phyloP scores from a whole-genome alignment of 495 filamentous ascomycete species.

The Podospora appendiculata region DNA sequence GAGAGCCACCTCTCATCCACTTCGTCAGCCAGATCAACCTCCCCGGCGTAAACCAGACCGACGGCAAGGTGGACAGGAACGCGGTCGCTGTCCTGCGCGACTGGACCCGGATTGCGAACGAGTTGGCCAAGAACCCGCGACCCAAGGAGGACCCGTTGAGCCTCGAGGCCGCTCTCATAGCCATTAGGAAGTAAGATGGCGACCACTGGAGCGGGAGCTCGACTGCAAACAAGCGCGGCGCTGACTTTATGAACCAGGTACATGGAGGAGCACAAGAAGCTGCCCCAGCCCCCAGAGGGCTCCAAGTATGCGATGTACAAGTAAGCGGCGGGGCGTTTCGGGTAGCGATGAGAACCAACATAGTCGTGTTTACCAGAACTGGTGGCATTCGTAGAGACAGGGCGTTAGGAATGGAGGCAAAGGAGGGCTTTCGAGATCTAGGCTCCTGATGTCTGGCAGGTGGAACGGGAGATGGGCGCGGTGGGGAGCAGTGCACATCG shows the following conservation, averaged over 20 bases:
- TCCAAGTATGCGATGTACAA: slow-evolving; percentile 52
- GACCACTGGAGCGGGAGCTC: too few relatives aligned
- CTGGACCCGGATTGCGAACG: slow-evolving; percentile 86
- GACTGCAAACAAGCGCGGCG: background rate
- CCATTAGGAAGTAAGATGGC: slow-evolving; percentile 19
- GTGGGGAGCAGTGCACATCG: too few relatives aligned
- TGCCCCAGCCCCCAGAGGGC: slow-evolving; percentile 88
- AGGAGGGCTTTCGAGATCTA: too few relatives aligned
- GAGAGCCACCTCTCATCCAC: slow-evolving; percentile 76
- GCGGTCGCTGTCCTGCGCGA: slow-evolving; percentile 75
- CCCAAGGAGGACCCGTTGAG: slow-evolving; percentile 29
- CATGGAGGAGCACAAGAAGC: slow-evolving; percentile 97
- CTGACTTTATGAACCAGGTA: slow-evolving; percentile 50
- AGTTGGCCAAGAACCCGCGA: slow-evolving; percentile 48
- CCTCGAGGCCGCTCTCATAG: slow-evolving; percentile 47
- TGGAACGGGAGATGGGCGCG: too few relatives aligned
- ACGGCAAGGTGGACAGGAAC: slow-evolving; percentile 77
- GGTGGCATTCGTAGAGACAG: too few relatives aligned
- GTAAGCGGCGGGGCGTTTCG: background rate
- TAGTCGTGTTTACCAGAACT: too few relatives aligned
- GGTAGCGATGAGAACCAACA: too few relatives aligned
- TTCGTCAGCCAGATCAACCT: slow-evolving; percentile 93
- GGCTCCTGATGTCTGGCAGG: too few relatives aligned
- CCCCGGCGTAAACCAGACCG: slow-evolving; percentile 74
- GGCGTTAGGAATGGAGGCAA: too few relatives aligned